These are phyloP conservation scores for Mycena floridula DNA, from an alignment of 768 basidiomycete genomes.

Conservation along the genomic window DNA sequence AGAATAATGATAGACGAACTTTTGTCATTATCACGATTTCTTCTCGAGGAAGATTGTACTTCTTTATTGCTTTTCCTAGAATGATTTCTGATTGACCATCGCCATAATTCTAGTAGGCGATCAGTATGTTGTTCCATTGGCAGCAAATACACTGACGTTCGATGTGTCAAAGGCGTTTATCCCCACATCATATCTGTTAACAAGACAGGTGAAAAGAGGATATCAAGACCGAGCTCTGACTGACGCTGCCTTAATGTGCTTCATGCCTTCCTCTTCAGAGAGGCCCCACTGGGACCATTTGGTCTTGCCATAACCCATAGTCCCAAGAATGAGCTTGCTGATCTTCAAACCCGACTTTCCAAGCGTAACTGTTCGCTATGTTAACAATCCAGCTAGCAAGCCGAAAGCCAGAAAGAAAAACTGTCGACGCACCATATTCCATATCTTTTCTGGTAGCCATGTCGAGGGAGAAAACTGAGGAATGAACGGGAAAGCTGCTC, in stretches of 20 bases:
- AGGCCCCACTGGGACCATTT: slow-evolving; percentile 41
- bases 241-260: slow-evolving; percentile 44
- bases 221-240: not conserved
- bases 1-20: not conserved
- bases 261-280: slow-evolving; percentile 34
- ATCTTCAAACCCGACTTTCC: slow-evolving; percentile 44
- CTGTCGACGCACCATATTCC: not conserved
- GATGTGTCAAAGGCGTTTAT: slow-evolving; percentile 24
- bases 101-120: not conserved
- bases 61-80: not conserved
- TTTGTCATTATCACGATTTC: slow-evolving; percentile 2
- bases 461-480: no score
- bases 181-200: slow-evolving; percentile 18
- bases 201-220: not conserved
- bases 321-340: slow-evolving; percentile 28
- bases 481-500: no score
- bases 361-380: slow-evolving; percentile 26
- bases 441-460: not conserved
- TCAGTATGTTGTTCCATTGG: not conserved
- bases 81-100: not conserved
- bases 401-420: not conserved
- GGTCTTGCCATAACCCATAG: slow-evolving; percentile 35
- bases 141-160: slow-evolving; percentile 4
- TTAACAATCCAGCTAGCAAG: not conserved
- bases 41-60: slow-evolving; percentile 6